Evolutionary conservation across 495 filamentous ascomycete genomes (phyloP), one percentile per base, ranked within the genome.

Genomic region (Trichocladium uniseriatum): DNA sequence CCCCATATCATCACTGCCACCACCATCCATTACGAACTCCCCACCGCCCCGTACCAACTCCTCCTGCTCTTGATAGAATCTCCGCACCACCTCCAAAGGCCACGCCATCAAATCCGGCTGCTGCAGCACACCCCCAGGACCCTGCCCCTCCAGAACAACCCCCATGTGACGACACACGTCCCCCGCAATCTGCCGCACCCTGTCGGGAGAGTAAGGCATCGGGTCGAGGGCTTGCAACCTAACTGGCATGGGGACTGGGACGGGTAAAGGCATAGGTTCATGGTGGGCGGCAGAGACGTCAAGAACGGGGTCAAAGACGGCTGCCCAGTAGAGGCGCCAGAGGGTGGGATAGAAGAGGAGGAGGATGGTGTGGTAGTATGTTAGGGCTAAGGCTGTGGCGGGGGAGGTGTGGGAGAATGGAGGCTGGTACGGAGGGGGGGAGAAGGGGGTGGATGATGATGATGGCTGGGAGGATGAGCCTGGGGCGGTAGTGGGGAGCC

Each of bases 81-180:
- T 39, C 43, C 45, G 42, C 16, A 68, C 59, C 11, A 71, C 58
- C 19, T 47, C 60, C 22, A 71, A 40, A 1, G 67, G 61, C 9
- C 58, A 60, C 6, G 56, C 56, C 15, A 75, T 46, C 57, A 72
- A 38, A 38, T 73, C 70, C 8, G 68, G 71, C 56, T 72, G 66
- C 9, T 53, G 11, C 38, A 3, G 29, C 35, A 28, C 28, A 53
- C 16, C 56, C 64, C 2, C 54, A 49, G 55, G 3, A 11, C 7
- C 3, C 19, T 4, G 8, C 1, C 16, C 19, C 3, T 14, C 20
- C 13, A 51, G 13, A 8, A 32, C 3, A 5, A 21, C 70, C 28
- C 71, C 70, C 6, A 73, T 51, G 21, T 59, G 62, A 42, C 70
- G 62, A 18, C 70, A 71, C 0, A 67, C 54, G 22, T 68, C 57